These are phyloP conservation scores for Lodderomyces metapsilosis DNA, from an alignment of 1,139 yeast genomes.

Conservation along the genomic window DNA sequence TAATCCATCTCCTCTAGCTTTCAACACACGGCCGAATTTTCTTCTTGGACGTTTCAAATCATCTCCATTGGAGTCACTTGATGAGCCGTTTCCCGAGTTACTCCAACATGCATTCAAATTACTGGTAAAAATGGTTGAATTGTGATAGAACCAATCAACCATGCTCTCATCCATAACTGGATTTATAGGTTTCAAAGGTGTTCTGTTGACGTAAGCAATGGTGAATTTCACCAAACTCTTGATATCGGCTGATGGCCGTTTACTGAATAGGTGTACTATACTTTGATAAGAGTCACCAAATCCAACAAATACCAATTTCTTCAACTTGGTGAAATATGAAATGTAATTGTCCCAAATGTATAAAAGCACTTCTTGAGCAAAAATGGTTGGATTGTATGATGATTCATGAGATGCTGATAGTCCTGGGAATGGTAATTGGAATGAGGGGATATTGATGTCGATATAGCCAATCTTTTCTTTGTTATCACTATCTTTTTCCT, in stretches of 20 bases:
- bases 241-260: conserved; percentile 59
- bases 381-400: conserved; percentile 57
- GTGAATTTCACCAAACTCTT: conserved; percentile 68
- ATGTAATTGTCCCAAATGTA: conserved; percentile 92
- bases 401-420: conserved; percentile 22
- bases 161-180: conserved; percentile 87
- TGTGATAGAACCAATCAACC: conserved; percentile 88
- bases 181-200: conserved; percentile 69
- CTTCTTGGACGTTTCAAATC: conserved; percentile 69
- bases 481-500: conserved; percentile 47
- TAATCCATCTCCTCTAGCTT: conserved; percentile 69
- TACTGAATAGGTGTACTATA: conserved; percentile 83
- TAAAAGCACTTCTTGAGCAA: conserved; percentile 73
- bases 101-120: conserved; percentile 74
- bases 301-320: conserved; percentile 78
- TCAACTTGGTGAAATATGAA: conserved; percentile 64
- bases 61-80: conserved; percentile 33
- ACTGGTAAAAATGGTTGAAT: conserved; percentile 80
- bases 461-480: conserved; percentile 69
- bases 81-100: conserved; percentile 32
- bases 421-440: conserved; percentile 30
- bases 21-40: conserved; percentile 85
- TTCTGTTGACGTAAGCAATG: conserved; percentile 66
- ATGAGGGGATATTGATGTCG: conserved; percentile 75
- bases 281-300: conserved; percentile 90